Evolutionary conservation across 495 filamentous ascomycete genomes (phyloP).

Genomic region (Neurospora sublineolata): DNA sequence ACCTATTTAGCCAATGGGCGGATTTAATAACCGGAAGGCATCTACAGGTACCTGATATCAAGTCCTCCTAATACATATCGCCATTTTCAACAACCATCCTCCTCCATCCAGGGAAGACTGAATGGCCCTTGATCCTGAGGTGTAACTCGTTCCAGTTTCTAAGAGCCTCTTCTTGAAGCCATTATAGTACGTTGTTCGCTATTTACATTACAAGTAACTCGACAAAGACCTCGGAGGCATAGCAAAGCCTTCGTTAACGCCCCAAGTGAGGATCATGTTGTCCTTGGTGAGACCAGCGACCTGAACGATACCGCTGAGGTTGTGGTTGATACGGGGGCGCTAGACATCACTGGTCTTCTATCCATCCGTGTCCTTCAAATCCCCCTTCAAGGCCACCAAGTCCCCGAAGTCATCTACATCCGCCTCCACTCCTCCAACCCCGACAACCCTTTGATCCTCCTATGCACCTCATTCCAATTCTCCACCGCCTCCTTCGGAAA

Average conservation of each 20-base stretch:
- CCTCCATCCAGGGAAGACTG: no score
- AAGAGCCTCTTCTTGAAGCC: not conserved
- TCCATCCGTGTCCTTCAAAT: constrained; percentile 21
- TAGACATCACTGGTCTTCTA: constrained; percentile 44
- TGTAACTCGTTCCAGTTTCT: no score
- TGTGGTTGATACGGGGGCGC: constrained; percentile 40
- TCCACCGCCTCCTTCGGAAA: not conserved
- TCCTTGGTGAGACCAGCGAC: constrained; percentile 52
- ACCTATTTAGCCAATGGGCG: no score
- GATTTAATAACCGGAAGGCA: no score
- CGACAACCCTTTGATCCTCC: not conserved
- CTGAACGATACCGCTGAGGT: constrained; percentile 46
- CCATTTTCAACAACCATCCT: no score
- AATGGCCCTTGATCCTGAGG: no score
- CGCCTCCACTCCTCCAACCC: not conserved
- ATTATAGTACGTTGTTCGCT: not conserved
- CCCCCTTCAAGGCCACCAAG: not conserved
- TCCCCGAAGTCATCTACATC: not conserved
- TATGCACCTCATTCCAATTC: not conserved
- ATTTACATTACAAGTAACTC: not conserved
- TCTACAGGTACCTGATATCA: no score
- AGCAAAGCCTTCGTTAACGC: constrained; percentile 44
- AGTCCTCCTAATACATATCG: no score
- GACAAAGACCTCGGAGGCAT: not conserved
- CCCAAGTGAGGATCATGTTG: constrained; percentile 58